These are phyloP conservation scores for Gossypium gossypioides DNA, from an alignment of 441 rosid species.

Conservation along the genomic window DNA sequence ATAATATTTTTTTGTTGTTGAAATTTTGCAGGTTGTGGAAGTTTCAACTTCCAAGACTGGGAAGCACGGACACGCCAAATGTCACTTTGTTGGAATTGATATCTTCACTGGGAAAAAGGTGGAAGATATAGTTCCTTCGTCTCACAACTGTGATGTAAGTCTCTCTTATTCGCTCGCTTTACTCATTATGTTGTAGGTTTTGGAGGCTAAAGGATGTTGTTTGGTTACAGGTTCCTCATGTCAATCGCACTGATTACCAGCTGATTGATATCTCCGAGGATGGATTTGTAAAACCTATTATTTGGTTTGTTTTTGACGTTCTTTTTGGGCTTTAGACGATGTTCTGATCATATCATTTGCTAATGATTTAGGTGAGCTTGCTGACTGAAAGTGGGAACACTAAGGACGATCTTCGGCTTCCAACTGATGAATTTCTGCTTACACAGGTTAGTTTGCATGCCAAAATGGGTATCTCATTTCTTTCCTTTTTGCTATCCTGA, in stretches of 20 bases:
- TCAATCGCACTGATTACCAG: slow-evolving; percentile 76
- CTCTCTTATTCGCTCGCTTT: too few species aligned
- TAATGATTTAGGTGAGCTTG: slow-evolving; percentile 64
- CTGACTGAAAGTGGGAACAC: slow-evolving; percentile 78
- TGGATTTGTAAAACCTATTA: slow-evolving; percentile 53
- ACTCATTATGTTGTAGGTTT: neutral
- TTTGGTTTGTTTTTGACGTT: neutral
- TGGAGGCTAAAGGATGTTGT: neutral
- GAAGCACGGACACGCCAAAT: slow-evolving; percentile 94
- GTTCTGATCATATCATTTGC: neutral
- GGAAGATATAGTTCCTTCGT: slow-evolving; percentile 92
- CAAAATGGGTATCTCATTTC: neutral
- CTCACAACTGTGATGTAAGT: slow-evolving; percentile 89
- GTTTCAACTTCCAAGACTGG: slow-evolving; percentile 94
- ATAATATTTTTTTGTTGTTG: neutral
- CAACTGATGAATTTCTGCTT: slow-evolving; percentile 73
- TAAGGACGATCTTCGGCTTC: slow-evolving; percentile 91
- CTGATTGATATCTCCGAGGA: slow-evolving; percentile 91
- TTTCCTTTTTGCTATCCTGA: neutral
- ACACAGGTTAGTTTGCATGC: slow-evolving; percentile 33
- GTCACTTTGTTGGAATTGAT: slow-evolving; percentile 90
- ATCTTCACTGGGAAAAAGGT: slow-evolving; percentile 88
- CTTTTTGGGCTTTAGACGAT: neutral
- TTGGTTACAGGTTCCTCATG: slow-evolving; percentile 74
- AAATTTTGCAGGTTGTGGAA: slow-evolving; percentile 60